Conservation (phyloP, 139 green algal genomes). For the Klebsormidium nitens region DNA sequence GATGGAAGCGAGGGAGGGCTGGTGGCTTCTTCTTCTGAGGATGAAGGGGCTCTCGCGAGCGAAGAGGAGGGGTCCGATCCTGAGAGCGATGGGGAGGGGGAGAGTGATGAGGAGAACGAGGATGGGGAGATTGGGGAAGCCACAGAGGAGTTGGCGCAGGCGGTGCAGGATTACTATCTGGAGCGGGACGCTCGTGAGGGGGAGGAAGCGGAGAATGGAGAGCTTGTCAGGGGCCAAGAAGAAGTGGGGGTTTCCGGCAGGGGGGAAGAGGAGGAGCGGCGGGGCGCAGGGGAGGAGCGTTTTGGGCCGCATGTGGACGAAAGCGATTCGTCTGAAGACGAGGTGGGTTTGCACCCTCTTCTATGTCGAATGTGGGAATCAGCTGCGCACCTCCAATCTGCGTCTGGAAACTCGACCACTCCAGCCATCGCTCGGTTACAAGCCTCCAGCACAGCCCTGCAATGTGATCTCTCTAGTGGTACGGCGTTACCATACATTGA, state of each 20-base stretch:
- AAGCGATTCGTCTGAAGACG: slow-evolving; percentile 90
- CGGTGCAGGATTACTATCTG: too few relatives aligned
- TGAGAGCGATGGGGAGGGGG: slow-evolving; percentile 19
- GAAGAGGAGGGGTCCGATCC: too few relatives aligned
- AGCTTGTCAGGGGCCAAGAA: background rate
- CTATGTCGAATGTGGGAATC: background rate
- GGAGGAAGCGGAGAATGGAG: slow-evolving; percentile 2
- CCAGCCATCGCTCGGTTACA: background rate
- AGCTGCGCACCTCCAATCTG: background rate
- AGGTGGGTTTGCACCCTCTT: slow-evolving; percentile 37
- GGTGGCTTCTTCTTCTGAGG: too few relatives aligned
- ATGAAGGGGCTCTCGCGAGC: too few relatives aligned
- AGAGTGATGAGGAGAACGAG: background rate
- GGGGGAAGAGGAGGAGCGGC: slow-evolving; percentile 14
- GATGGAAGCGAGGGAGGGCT: too few relatives aligned
- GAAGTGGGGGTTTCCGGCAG: slow-evolving; percentile 13
- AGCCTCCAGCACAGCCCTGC: background rate
- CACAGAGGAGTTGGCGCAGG: too few relatives aligned
- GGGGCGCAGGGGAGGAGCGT: background rate
- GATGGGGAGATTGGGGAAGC: too few relatives aligned
- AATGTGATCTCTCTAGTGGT: background rate
- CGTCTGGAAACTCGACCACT: background rate
- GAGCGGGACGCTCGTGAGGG: too few relatives aligned
- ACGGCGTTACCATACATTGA: background rate
- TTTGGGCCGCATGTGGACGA: slow-evolving; percentile 48